Base-by-base conservation (phyloP, 148 eudicot genomes). In the Camellia sinensis region DNA sequence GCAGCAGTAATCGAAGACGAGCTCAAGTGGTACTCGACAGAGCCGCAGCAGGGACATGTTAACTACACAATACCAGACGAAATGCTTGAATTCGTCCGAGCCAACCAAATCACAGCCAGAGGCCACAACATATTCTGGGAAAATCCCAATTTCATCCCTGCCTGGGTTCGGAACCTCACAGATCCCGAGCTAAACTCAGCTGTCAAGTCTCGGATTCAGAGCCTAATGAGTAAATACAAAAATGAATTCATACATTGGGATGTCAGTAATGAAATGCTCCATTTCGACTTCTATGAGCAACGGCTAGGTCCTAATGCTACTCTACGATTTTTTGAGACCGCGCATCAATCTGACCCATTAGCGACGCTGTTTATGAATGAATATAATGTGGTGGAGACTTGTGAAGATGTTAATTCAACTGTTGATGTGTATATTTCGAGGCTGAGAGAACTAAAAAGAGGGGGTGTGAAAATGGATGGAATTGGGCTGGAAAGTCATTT, bases 51-150 rank as follows among this genome's bases (percentile, higher is more conserved):
- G 48, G 92, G 94, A 43, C 80, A 83, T 41, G 41, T 79, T 18
- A 90, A 92, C 91, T 93, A 93, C 84, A 90, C 88, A 1, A 19
- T 83, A 60, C 85, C 98, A 17, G 98, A 90, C 11, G 80, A 84
- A 21, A 88, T 93, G 96, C 82, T 92, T 5, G 87, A 90, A 70
- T 92, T 93, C 56, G 79, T 89, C 1, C 80, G 90, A 80, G 79
- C 94, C 1, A 90, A 88, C 79, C 91, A 89, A 80, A 87, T 91
- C 12, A 78, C 59, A 5, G 84, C 85, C 15, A 81, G 96, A 83
- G 98, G 96, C 46, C 96, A 94, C 88, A 90, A 90, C 83, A 92
- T 94, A 21, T 94, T 94, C 83, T 94, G 98, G 98, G 98, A 94
- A 77, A 79, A 85, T 54, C 92, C 89, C 0, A 77, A 82, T 29